Evolutionary conservation across 345 rosid genomes (phyloP).

Genomic region (Clausena lansium): DNA sequence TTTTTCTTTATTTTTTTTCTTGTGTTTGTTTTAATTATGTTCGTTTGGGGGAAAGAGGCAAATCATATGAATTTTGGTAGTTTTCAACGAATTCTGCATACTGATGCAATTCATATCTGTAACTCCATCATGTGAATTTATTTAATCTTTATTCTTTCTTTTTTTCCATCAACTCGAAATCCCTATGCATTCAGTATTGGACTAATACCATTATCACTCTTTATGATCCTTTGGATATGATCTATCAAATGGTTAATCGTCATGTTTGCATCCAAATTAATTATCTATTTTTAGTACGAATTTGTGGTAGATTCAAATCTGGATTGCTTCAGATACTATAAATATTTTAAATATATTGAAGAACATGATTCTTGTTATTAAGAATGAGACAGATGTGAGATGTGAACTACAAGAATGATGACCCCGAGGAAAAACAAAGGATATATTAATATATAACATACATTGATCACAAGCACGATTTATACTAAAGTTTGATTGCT

Average conservation of each 20-base stretch:
- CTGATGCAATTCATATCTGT: background rate
- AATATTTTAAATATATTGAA: background rate
- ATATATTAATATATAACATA: background rate
- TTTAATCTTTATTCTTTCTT: background rate
- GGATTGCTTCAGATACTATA: background rate
- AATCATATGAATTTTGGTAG: background rate
- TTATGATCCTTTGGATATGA: background rate
- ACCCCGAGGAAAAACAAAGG: background rate
- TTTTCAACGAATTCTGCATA: background rate
- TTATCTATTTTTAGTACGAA: background rate
- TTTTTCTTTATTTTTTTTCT: background rate
- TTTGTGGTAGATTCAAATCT: background rate
- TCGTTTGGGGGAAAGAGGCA: background rate
- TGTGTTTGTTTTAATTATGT: background rate
- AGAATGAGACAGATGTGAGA: conserved; percentile 1
- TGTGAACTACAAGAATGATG: background rate
- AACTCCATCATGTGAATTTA: background rate
- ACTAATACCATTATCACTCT: background rate
- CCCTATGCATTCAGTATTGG: background rate
- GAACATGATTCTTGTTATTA: background rate
- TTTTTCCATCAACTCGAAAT: background rate
- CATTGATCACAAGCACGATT: background rate
- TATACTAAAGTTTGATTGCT: background rate
- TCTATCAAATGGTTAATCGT: background rate
- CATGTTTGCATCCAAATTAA: background rate